Evolutionary conservation across 129 eudicot genomes (phyloP), one percentile per base, ranked within the genome.

Genomic region (Chrysanthemum seticuspe): DNA sequence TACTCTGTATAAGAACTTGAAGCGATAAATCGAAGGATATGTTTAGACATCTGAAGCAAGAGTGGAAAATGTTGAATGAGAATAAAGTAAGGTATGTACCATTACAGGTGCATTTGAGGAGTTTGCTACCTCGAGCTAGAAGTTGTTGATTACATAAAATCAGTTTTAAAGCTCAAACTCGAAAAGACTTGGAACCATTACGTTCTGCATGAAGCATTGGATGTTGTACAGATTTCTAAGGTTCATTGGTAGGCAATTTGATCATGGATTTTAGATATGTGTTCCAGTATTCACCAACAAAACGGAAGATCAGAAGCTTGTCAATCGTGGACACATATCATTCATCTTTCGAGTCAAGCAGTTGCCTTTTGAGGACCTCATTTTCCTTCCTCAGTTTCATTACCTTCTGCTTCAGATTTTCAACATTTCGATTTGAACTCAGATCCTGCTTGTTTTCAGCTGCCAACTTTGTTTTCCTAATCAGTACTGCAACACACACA

Each of bases 301-400:
- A 40, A 54, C 2, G 13, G 18, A 18, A 68, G 62, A 76, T 31
- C 10, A 48, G 61, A 74, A 74, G 71, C 19, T 71, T 14, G 7
- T 55, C 31, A n/a, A 71, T 13, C 13, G 56, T 66, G 55, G 73
- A 27, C 68, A 16, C 9, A 57, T 11, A 72, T 76, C 81, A 79
- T 11, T 61, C 77, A 13, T 79, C 83, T 59, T 76, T 79, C 5
- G 74, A 74, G 45, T 75, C 83, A 19, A 18, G 58, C 61, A 88
- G 57, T 63, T 48, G 79, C 73, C 96, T 81, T 75, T 76, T 84
- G 11, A 89, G 87, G 67, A 84, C 81, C 73, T 89, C 91, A 63
- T 86, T 89, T 64, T 89, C 96, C 74, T 82, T 89, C 70, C 96
- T 79, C 49, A 89, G 75, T 74, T 80, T 86, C 96, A 86, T 89